These are phyloP conservation scores for Erysimum pusillum DNA, from an alignment of 441 rosid species.

Conservation along the genomic window DNA sequence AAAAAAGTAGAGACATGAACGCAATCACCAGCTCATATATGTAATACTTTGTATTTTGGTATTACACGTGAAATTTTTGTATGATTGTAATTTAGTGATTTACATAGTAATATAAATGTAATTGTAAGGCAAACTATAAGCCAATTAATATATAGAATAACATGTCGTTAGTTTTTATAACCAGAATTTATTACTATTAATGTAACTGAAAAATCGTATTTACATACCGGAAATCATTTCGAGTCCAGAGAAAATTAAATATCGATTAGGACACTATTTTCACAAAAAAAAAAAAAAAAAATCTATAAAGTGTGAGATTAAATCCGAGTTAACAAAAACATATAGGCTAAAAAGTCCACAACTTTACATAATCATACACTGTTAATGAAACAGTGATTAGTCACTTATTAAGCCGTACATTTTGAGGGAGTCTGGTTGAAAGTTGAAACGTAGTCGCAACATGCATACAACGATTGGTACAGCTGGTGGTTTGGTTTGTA, in stretches of 20 bases:
- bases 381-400: conserved; percentile 22
- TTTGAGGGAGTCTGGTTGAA: background rate
- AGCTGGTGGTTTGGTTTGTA: conserved; percentile 44
- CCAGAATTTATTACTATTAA: background rate
- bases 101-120: background rate
- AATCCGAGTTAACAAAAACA: background rate
- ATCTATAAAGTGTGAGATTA: background rate
- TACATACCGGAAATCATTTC: background rate
- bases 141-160: background rate
- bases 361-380: background rate
- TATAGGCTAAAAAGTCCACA: background rate
- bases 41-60: background rate
- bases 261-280: background rate
- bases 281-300: background rate
- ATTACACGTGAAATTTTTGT: conserved; percentile 8
- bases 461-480: conserved; percentile 33
- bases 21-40: conserved; percentile 27
- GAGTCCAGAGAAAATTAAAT: background rate
- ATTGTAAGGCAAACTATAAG: background rate
- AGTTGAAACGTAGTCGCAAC: conserved; percentile 30
- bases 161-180: background rate
- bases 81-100: background rate
- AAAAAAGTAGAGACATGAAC: conserved; percentile 11
- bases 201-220: background rate
- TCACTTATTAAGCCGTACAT: background rate